A percentile compares a stretch with the other conserved stretches of the same genome.
These are phyloP conservation scores for Rhodosporidiobolus odoratus DNA, from an alignment of 768 basidiomycete species.

Conservation along the genomic window DNA sequence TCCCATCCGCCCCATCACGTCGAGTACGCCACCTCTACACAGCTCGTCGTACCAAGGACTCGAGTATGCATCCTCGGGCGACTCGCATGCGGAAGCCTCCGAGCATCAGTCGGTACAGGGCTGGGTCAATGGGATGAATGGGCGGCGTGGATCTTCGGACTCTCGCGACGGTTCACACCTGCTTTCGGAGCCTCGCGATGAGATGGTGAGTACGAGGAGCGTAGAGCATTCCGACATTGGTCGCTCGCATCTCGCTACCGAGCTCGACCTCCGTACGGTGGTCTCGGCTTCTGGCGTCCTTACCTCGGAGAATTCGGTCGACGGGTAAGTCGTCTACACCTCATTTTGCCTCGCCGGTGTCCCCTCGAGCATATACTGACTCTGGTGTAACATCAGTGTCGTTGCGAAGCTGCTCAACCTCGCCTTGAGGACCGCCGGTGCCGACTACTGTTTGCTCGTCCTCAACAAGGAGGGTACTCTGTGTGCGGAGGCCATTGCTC, in stretches of 20 bases:
- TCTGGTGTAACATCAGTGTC: conserved; percentile 5
- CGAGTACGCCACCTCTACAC: not conserved
- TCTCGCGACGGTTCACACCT: conserved; percentile 21
- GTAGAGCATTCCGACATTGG: conserved; percentile 1
- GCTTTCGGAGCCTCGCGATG: conserved; percentile 6
- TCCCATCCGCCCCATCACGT: not conserved
- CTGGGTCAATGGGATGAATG: not conserved
- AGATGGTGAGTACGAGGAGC: conserved; percentile 9
- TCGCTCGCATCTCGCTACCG: conserved; percentile 25
- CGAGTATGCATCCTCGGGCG: not conserved
- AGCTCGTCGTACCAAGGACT: not conserved
- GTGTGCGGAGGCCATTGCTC: conserved; percentile 27
- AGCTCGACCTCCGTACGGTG: conserved; percentile 34
- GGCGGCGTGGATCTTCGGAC: not conserved
- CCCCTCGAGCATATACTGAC: not conserved
- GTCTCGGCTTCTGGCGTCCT: conserved; percentile 22
- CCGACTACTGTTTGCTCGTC: conserved; percentile 34
- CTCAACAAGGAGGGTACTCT: conserved; percentile 34
- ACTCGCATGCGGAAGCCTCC: not conserved
- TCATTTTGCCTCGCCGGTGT: not conserved
- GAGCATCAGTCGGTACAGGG: not conserved
- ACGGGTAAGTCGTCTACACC: conserved; percentile 13
- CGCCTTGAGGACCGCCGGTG: conserved; percentile 30
- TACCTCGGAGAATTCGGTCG: conserved; percentile 18
- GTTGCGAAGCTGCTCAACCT: conserved; percentile 37